phyloP scores from a whole-genome alignment of 2,329 filamentous ascomycete species.

The Aspergillus tamarii region DNA sequence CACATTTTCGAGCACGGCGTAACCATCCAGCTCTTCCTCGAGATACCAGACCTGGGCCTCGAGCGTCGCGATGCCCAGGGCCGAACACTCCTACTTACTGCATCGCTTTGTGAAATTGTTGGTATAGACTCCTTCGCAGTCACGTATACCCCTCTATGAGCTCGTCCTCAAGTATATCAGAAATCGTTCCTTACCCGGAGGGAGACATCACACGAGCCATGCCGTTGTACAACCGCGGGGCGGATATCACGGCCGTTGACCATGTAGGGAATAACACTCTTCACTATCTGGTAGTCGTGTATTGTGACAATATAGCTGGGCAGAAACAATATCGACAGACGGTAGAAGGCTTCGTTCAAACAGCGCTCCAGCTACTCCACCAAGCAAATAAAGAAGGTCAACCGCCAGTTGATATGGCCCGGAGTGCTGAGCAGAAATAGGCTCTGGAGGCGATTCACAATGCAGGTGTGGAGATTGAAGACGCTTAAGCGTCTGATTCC shows the following conservation, averaged over 20 bases:
- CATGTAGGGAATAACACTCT: neutral
- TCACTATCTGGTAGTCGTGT: neutral
- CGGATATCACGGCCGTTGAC: slow-evolving; percentile 4
- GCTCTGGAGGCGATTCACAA: neutral
- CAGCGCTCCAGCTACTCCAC: neutral
- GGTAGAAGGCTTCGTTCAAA: neutral
- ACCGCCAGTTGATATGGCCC: neutral
- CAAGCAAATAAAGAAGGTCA: neutral
- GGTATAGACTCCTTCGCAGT: slow-evolving; percentile 16
- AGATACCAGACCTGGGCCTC: slow-evolving; percentile 17
- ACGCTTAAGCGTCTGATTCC: too few relatives aligned
- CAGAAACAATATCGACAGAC: neutral
- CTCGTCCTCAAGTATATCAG: neutral
- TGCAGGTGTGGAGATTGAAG: neutral
- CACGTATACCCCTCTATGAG: neutral
- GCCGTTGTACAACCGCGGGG: slow-evolving; percentile 3
- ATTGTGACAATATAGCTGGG: neutral
- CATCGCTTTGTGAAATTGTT: slow-evolving; percentile 6
- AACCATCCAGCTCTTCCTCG: slow-evolving; percentile 21
- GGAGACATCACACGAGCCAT: slow-evolving; percentile 2
- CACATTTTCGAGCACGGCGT: slow-evolving; percentile 16
- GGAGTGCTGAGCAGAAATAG: neutral
- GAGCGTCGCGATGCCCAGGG: slow-evolving; percentile 20
- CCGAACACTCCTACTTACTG: slow-evolving; percentile 20
- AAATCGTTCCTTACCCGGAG: neutral